A percentile compares a stretch with the other conserved stretches of the same genome.
Conservation (phyloP, 192 early-diverging fungal species). For the Podochytrium sp. region DNA sequence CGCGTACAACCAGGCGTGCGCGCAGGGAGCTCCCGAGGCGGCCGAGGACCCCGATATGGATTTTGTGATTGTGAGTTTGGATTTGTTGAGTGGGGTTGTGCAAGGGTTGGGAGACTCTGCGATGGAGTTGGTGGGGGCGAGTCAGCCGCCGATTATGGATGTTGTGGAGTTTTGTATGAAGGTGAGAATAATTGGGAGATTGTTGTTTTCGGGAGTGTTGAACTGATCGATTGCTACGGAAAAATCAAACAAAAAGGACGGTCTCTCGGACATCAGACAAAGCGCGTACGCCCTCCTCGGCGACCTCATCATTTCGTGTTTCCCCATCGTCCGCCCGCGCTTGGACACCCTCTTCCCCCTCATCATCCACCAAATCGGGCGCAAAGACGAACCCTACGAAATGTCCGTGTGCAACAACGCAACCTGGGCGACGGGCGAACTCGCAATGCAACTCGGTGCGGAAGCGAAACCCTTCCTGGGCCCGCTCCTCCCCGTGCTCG, state of each 20-base stretch:
- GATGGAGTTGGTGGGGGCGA: conserved; percentile 58
- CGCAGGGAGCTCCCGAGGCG: conserved; percentile 1
- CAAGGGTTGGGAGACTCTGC: conserved; percentile 86
- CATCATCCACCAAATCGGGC: conserved; percentile 64
- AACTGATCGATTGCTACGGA: neutral
- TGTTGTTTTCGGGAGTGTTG: neutral
- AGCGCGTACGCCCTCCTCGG: conserved; percentile 95
- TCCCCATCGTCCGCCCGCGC: conserved; percentile 79
- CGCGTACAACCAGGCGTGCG: neutral
- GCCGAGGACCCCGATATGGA: conserved; percentile 87
- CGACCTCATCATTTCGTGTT: conserved; percentile 92
- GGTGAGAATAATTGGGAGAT: conserved; percentile 45
- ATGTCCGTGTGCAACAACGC: conserved; percentile 95
- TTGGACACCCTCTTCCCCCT: conserved; percentile 78
- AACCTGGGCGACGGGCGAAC: conserved; percentile 96
- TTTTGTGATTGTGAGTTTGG: conserved; percentile 94
- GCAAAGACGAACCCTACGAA: conserved; percentile 20
- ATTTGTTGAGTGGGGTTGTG: conserved; percentile 91
- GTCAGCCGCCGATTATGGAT: conserved; percentile 73
- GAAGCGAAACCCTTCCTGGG: conserved; percentile 83
- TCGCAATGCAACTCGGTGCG: conserved; percentile 76
- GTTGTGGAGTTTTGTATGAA: conserved; percentile 83
- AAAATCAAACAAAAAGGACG: conserved; percentile 45
- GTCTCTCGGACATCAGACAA: conserved; percentile 82
- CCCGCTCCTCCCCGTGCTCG: conserved; percentile 81